Evolutionary conservation across 768 basidiomycete genomes (phyloP), one percentile per base, ranked within the genome.

Genomic region (Crepidotus variabilis): DNA sequence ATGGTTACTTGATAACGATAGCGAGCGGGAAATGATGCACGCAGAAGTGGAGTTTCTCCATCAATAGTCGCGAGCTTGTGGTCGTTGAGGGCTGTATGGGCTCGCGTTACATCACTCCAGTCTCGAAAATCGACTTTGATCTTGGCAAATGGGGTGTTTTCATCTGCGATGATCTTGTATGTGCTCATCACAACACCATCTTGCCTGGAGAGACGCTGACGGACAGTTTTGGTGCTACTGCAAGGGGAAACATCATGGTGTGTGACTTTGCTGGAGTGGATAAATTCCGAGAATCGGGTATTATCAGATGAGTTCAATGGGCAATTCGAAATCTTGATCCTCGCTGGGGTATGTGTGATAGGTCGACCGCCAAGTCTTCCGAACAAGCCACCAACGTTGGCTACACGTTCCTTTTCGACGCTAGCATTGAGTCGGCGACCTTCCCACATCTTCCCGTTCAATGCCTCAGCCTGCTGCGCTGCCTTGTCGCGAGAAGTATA

Each of bases 381-480:
- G 14, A 16, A 11, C 39, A 14, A 16, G 28, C 5, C 18, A 16
- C 39, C 39, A 5, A 14, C 39, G 13, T 11, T 14, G 11, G 14
- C 39, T 5, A 43, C 13, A 14, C 39, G 39, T 43, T 43, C 13
- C 39, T 43, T 20, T 43, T 43, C 39, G 21, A 63, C 71, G 11
- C 65, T 69, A 0, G 75, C 82, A 32, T 69, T 77, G 57, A 88
- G 66, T n/a, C 67, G 74, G 22, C 78, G 78, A 18, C 78, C 79
- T 22, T 61, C 60, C 50, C 73, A 67, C 3, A 70, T 48, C 20
- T 46, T 57, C 20, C 72, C 67, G 50, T 84, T 60, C 43, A 86
- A 65, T 23, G 65, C 61, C n/a, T 55, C 60, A 8, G 71, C 73
- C 60, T 76, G 78, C 20, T 55, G 60, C 22, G 61, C 51, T 0